These are phyloP conservation scores for Penicillium fimorum DNA, from an alignment of 495 filamentous ascomycete species.

Conservation along the genomic window DNA sequence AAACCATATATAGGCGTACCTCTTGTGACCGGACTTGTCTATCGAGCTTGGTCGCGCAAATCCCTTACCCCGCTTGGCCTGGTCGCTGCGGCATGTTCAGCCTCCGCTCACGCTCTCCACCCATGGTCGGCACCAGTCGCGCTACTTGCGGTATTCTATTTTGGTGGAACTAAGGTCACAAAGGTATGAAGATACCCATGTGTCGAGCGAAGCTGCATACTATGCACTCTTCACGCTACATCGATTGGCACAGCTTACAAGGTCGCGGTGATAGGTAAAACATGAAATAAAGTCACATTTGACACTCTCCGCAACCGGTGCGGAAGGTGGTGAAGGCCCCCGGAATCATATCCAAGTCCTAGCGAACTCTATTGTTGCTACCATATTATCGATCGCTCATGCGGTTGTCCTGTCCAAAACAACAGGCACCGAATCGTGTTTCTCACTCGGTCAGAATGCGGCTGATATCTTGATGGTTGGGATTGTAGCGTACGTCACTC, in stretches of 20 bases:
- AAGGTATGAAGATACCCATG: constrained; percentile 51
- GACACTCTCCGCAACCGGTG: constrained; percentile 71
- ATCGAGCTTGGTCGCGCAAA: constrained; percentile 67
- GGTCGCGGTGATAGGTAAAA: constrained; percentile 59
- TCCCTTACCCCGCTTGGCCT: constrained; percentile 76
- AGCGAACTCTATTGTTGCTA: constrained; percentile 80
- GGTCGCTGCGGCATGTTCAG: constrained; percentile 66
- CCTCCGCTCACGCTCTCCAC: constrained; percentile 76
- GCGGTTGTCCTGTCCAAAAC: constrained; percentile 53
- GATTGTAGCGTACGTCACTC: constrained; percentile 50
- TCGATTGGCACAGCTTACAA: constrained; percentile 5
- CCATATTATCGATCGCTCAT: constrained; percentile 69
- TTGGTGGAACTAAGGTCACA: constrained; percentile 78
- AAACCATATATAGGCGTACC: constrained; percentile 68
- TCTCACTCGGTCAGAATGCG: constrained; percentile 34
- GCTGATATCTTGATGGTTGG: constrained; percentile 56
- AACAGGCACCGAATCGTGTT: constrained; percentile 29
- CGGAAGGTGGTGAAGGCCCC: constrained; percentile 72
- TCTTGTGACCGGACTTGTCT: constrained; percentile 60
- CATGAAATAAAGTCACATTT: constrained; percentile 78
- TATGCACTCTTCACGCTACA: neutral
- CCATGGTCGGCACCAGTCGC: constrained; percentile 88
- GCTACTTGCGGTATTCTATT: constrained; percentile 81
- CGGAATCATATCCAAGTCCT: constrained; percentile 87
- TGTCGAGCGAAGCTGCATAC: neutral